A percentile compares a stretch with the other conserved stretches of the same genome.
Conservation (phyloP, 73 alveolate genomes). For the Tetrahymena malaccensis region DNA sequence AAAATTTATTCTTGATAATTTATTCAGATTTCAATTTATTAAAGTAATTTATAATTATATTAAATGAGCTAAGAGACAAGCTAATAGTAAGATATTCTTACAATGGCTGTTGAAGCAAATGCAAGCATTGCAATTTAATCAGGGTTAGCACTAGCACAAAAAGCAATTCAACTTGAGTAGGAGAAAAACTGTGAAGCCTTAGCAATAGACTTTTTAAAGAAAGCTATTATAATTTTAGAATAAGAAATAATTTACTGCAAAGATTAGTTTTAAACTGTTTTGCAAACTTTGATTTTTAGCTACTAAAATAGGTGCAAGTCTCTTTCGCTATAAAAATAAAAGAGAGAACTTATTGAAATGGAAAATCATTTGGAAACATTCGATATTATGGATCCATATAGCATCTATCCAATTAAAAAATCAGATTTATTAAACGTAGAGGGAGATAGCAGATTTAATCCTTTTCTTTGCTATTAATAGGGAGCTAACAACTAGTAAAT, state of each 20-base stretch:
- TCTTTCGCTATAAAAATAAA: not conserved
- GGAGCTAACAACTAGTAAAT: not conserved
- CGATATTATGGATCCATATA: not conserved
- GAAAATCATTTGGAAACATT: not conserved
- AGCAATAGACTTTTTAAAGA: not conserved
- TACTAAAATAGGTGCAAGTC: not conserved
- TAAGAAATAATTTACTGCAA: not conserved
- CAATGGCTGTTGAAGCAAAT: not conserved
- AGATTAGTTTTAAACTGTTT: not conserved
- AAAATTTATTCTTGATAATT: not conserved
- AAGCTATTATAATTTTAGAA: not conserved
- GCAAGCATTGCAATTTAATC: not conserved
- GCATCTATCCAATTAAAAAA: not conserved
- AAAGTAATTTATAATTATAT: no score
- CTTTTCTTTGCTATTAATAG: not conserved
- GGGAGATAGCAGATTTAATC: not conserved
- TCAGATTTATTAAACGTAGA: not conserved
- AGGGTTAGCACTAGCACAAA: not conserved
- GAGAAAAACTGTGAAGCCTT: not conserved
- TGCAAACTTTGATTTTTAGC: not conserved
- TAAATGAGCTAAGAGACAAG: not conserved
- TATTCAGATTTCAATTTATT: not conserved
- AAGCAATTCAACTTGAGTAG: not conserved
- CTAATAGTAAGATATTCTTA: not conserved
- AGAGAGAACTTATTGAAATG: not conserved